Evolutionary conservation across 2,329 filamentous ascomycete genomes (phyloP).

Genomic region (Talaromyces sp.): DNA sequence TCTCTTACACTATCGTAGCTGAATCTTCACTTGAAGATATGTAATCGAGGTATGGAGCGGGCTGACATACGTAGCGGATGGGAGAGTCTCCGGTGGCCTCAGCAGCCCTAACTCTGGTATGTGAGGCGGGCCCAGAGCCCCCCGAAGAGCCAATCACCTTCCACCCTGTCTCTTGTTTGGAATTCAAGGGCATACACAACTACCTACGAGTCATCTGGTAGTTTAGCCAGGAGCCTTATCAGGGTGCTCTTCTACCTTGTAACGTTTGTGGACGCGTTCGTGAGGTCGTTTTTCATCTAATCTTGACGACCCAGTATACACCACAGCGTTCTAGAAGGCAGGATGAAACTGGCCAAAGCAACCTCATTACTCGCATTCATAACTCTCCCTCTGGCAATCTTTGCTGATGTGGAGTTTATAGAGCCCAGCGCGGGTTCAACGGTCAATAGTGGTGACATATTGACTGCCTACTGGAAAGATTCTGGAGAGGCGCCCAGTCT

Average conservation of each 20-base stretch:
- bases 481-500: conserved; percentile 50
- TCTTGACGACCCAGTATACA: neutral
- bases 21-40: neutral
- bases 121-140: conserved; percentile 10
- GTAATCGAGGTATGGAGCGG: neutral
- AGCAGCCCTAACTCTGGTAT: conserved; percentile 15
- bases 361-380: conserved; percentile 31
- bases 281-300: neutral
- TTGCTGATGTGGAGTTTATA: conserved; percentile 56
- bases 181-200: conserved; percentile 17
- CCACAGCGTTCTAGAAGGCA: conserved; percentile 4
- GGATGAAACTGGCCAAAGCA: conserved; percentile 28
- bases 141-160: conserved; percentile 5
- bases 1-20: neutral
- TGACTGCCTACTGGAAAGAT: conserved; percentile 58
- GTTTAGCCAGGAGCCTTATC: neutral
- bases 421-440: conserved; percentile 51
- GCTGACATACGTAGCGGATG: neutral
- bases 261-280: neutral
- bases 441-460: conserved; percentile 48
- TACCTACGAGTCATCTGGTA: neutral
- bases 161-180: neutral
- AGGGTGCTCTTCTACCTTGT: neutral
- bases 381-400: conserved; percentile 41
- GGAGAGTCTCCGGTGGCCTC: conserved; percentile 2